Percentiles rank a stretch among this genome's conserved stretches.
phyloP scores from a whole-genome alignment of 2,329 filamentous ascomycete species.

The Fusarium torreyae region DNA sequence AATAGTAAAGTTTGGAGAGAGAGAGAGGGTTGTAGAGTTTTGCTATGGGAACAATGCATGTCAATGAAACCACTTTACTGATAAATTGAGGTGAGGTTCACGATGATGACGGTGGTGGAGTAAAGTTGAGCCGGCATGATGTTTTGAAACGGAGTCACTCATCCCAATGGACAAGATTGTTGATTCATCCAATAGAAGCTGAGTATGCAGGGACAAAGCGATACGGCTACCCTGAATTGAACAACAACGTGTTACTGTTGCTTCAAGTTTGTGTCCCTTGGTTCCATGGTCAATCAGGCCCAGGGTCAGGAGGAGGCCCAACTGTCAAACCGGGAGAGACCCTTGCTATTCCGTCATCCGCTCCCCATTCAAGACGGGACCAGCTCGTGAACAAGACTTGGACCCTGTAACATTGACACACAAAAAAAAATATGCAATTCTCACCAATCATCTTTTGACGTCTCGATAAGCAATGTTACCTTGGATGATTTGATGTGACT shows the following conservation, averaged over 20 bases:
- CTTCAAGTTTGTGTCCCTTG: too few species aligned
- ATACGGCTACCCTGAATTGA: slow-evolving; percentile 26
- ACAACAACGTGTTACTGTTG: slow-evolving; percentile 24
- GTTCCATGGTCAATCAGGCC: not conserved
- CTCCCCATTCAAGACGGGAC: slow-evolving; percentile 37
- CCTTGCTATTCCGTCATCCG: slow-evolving; percentile 41
- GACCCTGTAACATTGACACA: slow-evolving; percentile 39
- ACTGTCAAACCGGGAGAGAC: slow-evolving; percentile 40
- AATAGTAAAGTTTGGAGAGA: not conserved
- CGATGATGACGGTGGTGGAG: slow-evolving; percentile 20
- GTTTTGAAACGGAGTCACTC: slow-evolving; percentile 10
- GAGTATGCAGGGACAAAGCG: slow-evolving; percentile 19
- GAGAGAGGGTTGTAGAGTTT: slow-evolving; percentile 11
- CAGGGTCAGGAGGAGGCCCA: slow-evolving; percentile 5
- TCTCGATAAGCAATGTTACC: slow-evolving; percentile 5
- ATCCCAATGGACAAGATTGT: not conserved
- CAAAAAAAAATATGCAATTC: slow-evolving; percentile 22
- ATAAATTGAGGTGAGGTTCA: slow-evolving; percentile 19
- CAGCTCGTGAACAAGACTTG: slow-evolving; percentile 43
- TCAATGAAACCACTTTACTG: not conserved
- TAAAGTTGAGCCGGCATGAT: slow-evolving; percentile 7
- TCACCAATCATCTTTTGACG: slow-evolving; percentile 14
- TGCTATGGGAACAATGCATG: slow-evolving; percentile 8
- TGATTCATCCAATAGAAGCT: slow-evolving; percentile 23
- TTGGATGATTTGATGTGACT: not conserved